Base-by-base conservation (phyloP, 1,139 yeast species). In the Taphrina wiesneri region DNA sequence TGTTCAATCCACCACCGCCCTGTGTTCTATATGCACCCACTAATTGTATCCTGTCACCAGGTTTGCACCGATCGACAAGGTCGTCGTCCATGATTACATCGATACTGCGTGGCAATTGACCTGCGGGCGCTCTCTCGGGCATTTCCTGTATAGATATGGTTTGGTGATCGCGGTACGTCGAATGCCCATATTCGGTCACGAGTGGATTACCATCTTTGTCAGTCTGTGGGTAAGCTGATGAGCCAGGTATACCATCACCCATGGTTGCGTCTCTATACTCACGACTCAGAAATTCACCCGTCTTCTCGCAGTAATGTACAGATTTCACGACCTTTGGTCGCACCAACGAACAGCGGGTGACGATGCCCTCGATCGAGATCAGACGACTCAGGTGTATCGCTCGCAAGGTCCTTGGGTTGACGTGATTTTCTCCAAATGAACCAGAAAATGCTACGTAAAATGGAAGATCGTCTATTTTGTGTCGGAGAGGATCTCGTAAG, bases 81-180 rank as follows among this genome's bases (percentile, higher is more conserved):
- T 93, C 99, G 74, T 92, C 98, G 75, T 93, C 97, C 74, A 95
- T 80, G 25, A 93, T 84, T 45, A 93, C 88, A 74, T 93, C 99
- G 47, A 93, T 84, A 1, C 96, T 87, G 71, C 99, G 82, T 49
- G 99, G 99, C 70, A 93, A 81, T 77, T 93, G 99, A 68, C 99
- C 99, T 0, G 98, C 96, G 19, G 99, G 99, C 0, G 99, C 97
- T 71, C 88, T 83, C 78, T 93, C 99, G 0, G 99, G 99, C 93
- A 95, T 90, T 79, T 93, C 99, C 77, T 93, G 99, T 45, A 93
- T 88, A 0, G 97, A 86, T 43, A 93, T 83, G 54, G 91, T 88
- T 77, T 93, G 99, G 75, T 93, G 97, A 77, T 93, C 99, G 72
- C 93, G 83, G 75, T 90, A 93, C 23, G 96, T 90, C 23, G 95